These are phyloP conservation scores for Microcera coccophila DNA, from an alignment of 2,329 filamentous ascomycete species.

Conservation along the genomic window DNA sequence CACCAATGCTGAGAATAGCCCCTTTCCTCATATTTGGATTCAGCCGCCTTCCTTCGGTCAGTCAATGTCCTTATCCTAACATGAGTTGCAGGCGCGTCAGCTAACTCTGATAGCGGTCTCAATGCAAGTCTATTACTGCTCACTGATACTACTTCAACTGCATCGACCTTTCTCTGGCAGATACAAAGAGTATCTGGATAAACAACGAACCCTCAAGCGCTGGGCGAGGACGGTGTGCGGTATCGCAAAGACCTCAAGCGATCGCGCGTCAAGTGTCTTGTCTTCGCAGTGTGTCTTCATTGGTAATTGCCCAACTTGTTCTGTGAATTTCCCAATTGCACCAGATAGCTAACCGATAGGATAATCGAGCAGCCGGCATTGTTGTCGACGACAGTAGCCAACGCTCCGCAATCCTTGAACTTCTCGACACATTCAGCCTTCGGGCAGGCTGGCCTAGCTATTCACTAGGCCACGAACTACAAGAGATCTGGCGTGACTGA, in stretches of 20 bases:
- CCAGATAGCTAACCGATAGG: too few species aligned
- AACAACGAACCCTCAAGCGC: constrained; percentile 17
- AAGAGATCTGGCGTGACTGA: neutral
- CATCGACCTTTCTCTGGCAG: constrained; percentile 18
- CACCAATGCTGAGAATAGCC: neutral
- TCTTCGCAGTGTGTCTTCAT: constrained; percentile 40
- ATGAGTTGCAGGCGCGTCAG: neutral
- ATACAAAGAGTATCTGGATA: constrained; percentile 41
- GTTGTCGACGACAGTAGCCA: neutral
- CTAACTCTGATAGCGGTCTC: constrained; percentile 35
- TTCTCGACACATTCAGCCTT: neutral
- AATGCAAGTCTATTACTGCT: constrained; percentile 50
- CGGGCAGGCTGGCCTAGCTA: constrained; percentile 4
- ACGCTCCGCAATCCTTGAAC: neutral
- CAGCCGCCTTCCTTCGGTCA: neutral
- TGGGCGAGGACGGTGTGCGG: constrained; percentile 38
- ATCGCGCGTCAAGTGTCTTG: constrained; percentile 37
- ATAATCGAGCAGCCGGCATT: constrained; percentile 28
- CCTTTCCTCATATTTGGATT: neutral
- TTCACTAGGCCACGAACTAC: constrained; percentile 4
- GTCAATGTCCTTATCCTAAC: neutral
- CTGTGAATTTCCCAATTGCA: constrained; percentile 31
- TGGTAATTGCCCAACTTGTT: constrained; percentile 28
- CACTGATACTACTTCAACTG: constrained; percentile 44
- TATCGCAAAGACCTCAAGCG: constrained; percentile 41